These are phyloP conservation scores for Macadamia integrifolia DNA, from an alignment of 164 flowering plant genomes.

Conservation along the genomic window DNA sequence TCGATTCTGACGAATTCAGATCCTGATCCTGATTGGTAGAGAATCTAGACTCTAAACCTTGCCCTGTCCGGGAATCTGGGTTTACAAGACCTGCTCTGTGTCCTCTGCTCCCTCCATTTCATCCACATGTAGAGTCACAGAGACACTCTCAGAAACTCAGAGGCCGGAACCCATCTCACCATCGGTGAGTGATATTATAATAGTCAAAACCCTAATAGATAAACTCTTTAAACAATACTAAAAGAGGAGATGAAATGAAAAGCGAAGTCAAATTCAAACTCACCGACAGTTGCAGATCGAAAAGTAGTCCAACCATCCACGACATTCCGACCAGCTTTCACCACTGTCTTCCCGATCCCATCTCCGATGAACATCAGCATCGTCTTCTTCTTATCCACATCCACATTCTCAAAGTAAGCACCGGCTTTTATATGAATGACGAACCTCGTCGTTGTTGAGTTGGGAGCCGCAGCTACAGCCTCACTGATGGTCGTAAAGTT, in stretches of 20 bases:
- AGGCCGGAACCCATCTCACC: too few species aligned
- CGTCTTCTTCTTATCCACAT: conserved; percentile 50
- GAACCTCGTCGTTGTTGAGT: conserved; percentile 45
- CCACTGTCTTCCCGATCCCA: conserved; percentile 77
- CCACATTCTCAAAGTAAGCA: conserved; percentile 76
- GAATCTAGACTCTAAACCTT: too few species aligned
- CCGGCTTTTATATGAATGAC: conserved; percentile 85
- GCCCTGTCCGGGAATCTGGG: too few species aligned
- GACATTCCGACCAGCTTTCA: conserved; percentile 70
- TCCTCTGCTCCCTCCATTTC: too few species aligned
- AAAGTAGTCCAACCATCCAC: conserved; percentile 85
- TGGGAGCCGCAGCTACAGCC: conserved; percentile 76
- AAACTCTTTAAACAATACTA: not conserved
- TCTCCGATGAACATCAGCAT: conserved; percentile 84
- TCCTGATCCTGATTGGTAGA: too few species aligned
- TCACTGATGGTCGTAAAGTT: conserved; percentile 65
- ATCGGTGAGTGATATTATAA: too few species aligned
- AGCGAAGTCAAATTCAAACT: conserved; percentile 16
- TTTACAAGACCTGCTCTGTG: too few species aligned
- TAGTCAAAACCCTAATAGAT: too few species aligned
- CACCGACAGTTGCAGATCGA: conserved; percentile 89
- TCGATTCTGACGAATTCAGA: too few species aligned
- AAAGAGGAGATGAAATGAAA: not conserved
- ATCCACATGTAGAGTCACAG: too few species aligned
- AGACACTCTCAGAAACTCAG: too few species aligned